Conservation (phyloP, 345 rosid genomes). For the Populus ilicifolia region DNA sequence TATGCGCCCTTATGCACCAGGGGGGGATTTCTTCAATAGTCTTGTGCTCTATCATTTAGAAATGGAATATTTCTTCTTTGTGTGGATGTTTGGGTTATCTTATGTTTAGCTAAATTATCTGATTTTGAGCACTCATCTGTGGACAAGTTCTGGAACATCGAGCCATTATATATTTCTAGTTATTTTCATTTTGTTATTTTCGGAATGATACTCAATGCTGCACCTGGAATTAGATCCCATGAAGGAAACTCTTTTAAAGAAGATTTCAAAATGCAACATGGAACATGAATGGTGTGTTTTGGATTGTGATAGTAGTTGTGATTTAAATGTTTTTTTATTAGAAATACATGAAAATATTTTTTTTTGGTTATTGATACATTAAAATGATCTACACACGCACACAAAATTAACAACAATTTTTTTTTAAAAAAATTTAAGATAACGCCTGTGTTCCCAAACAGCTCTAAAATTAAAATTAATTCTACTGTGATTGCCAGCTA, state of each 20-base stretch:
- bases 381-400: no score
- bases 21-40: not conserved
- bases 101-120: not conserved
- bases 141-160: not conserved
- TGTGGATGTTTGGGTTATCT: constrained; percentile 5
- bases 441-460: no score
- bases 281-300: no score
- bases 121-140: not conserved
- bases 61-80: not conserved
- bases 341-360: no score
- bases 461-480: no score
- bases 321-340: no score
- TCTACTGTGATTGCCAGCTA: no score
- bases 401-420: no score
- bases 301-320: no score
- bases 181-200: not conserved
- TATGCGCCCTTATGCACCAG: not conserved
- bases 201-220: not conserved
- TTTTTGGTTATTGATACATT: no score
- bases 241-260: not conserved
- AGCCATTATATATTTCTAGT: not conserved
- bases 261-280: no score
- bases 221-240: not conserved
- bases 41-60: not conserved
- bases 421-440: no score